A percentile compares a stretch with the other conserved stretches of the same genome.
Conservation (phyloP, 116 monocot genomes). For the Cymodocea nodosa region DNA sequence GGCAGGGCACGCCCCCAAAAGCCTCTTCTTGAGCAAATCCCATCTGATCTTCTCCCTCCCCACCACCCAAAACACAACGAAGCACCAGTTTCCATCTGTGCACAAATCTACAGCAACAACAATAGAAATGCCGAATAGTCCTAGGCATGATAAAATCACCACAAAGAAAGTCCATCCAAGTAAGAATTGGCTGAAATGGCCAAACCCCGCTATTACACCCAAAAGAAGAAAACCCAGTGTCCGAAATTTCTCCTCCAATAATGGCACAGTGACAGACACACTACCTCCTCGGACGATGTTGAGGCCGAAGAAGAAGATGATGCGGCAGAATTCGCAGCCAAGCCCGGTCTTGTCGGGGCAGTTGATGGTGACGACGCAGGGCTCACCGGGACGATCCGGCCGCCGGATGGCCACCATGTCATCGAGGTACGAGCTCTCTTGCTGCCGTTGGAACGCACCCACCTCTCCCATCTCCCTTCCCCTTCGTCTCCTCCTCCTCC, state of each 20-base stretch:
- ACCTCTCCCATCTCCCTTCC: slow-evolving; percentile 1
- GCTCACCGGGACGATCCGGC: slow-evolving; percentile 49
- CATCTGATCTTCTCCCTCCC: slow-evolving; percentile 34
- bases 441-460: neutral
- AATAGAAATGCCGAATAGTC: neutral
- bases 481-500: neutral
- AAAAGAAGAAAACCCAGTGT: neutral
- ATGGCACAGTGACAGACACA: neutral
- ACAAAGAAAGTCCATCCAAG: neutral
- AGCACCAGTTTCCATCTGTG: slow-evolving; percentile 95
- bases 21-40: slow-evolving; percentile 48
- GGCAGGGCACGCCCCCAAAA: slow-evolving; percentile 46
- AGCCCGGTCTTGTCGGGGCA: slow-evolving; percentile 97
- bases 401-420: slow-evolving; percentile 54
- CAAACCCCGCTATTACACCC: neutral
- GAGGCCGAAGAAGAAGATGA: slow-evolving; percentile 81
- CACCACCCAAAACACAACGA: slow-evolving; percentile 80
- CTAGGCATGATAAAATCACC: neutral
- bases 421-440: slow-evolving; percentile 17
- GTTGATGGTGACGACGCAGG: slow-evolving; percentile 61
- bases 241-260: neutral
- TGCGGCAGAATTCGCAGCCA: slow-evolving; percentile 79
- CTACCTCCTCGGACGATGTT: slow-evolving; percentile 69
- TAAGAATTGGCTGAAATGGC: neutral
- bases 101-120: slow-evolving; percentile 41